These are phyloP conservation scores for Colletotrichum costaricense DNA, from an alignment of 2,329 filamentous ascomycete species.

Conservation along the genomic window DNA sequence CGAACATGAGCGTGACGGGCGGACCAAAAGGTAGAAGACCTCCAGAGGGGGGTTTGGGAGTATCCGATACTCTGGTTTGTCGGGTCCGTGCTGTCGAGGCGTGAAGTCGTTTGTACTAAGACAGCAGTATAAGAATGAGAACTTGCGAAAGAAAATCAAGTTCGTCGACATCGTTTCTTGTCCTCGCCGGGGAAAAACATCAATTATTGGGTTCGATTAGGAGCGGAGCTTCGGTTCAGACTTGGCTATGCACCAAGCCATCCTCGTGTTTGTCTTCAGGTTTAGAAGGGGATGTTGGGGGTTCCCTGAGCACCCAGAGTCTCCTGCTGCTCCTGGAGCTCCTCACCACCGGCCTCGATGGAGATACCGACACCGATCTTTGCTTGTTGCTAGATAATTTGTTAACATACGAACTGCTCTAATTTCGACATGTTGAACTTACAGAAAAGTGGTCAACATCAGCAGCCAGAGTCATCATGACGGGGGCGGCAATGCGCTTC, in stretches of 20 bases:
- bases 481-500: constrained; percentile 93
- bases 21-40: constrained; percentile 5
- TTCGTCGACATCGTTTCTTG: constrained; percentile 31
- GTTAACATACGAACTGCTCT: constrained; percentile 42
- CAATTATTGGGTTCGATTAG: constrained; percentile 37
- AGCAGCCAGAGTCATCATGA: constrained; percentile 93
- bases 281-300: constrained; percentile 75
- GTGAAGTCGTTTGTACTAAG: constrained; percentile 36
- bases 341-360: constrained; percentile 86
- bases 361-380: constrained; percentile 96
- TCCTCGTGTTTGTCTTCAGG: neutral
- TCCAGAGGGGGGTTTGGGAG: neutral
- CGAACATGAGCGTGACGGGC: constrained; percentile 26
- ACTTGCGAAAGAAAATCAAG: constrained; percentile 25
- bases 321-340: constrained; percentile 88
- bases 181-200: constrained; percentile 28
- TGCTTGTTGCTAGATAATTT: constrained; percentile 78
- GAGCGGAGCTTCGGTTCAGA: constrained; percentile 39
- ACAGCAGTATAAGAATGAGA: constrained; percentile 35
- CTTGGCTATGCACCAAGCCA: constrained; percentile 19
- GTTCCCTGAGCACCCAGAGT: constrained; percentile 62
- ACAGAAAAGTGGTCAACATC: constrained; percentile 97
- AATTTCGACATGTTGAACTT: constrained; percentile 52
- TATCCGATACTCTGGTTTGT: constrained; percentile 2
- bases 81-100: constrained; percentile 28